Conservation (phyloP, 495 filamentous ascomycete genomes). For the Tetracladium marchalianum region DNA sequence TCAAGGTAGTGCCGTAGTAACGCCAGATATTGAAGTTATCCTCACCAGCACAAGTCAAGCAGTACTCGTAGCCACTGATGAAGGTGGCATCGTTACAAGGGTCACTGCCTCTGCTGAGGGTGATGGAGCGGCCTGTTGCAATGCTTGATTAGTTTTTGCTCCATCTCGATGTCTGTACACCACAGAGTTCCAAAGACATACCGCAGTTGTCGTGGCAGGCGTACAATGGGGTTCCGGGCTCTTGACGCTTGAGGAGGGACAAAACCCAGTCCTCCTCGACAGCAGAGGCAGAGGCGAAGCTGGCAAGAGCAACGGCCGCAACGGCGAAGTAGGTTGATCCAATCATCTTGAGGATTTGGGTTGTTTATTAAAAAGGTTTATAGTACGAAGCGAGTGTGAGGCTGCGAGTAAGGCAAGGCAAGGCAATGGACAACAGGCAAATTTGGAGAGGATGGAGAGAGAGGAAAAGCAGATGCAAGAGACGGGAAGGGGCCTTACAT, state of each 20-base stretch:
- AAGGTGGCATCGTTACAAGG: constrained; percentile 32
- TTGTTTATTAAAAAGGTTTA: not conserved
- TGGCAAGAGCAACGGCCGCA: not conserved
- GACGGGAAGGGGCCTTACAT: too few relatives aligned
- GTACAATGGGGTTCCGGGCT: constrained; percentile 33
- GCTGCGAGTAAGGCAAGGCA: not conserved
- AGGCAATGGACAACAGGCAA: too few relatives aligned
- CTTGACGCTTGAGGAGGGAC: constrained; percentile 25
- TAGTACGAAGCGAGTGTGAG: not conserved
- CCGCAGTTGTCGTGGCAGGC: constrained; percentile 41
- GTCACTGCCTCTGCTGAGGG: constrained; percentile 9
- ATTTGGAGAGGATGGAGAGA: too few relatives aligned
- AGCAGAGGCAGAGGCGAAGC: not conserved
- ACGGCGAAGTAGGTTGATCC: not conserved
- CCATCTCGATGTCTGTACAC: too few relatives aligned
- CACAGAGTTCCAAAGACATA: constrained; percentile 10
- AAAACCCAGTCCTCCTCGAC: constrained; percentile 8
- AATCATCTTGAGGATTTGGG: constrained; percentile 2
- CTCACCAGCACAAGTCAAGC: constrained; percentile 33
- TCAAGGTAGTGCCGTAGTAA: constrained; percentile 29
- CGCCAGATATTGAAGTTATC: constrained; percentile 33
- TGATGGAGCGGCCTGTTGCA: too few relatives aligned
- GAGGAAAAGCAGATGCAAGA: too few relatives aligned
- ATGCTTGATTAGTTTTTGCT: too few relatives aligned
- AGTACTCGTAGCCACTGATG: constrained; percentile 27